Conservation (phyloP, 768 basidiomycete species). For the Rhizopogon vinicolor region DNA sequence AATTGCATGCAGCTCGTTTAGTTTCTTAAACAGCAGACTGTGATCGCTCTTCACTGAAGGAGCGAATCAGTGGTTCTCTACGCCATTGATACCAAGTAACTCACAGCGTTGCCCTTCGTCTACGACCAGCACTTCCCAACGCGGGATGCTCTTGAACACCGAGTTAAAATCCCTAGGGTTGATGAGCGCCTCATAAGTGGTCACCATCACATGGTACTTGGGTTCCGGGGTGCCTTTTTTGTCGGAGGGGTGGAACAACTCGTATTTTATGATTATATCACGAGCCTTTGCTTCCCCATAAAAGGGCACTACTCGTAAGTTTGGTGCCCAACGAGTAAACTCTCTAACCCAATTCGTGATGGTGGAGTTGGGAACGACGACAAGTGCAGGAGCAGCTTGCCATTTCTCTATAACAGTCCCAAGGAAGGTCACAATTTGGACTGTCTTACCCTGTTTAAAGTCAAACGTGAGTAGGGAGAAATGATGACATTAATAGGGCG, state of each 20-base stretch:
- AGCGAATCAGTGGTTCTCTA: slow-evolving; percentile 7
- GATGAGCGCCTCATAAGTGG: slow-evolving; percentile 87
- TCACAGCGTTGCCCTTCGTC: slow-evolving; percentile 91
- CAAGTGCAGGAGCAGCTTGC: slow-evolving; percentile 71
- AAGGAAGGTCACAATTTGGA: slow-evolving; percentile 85
- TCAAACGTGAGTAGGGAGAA: slow-evolving; percentile 5
- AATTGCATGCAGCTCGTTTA: slow-evolving; percentile 71
- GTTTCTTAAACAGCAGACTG: slow-evolving; percentile 74
- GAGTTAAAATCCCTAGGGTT: slow-evolving; percentile 61
- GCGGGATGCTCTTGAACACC: slow-evolving; percentile 76
- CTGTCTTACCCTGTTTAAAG: slow-evolving; percentile 72
- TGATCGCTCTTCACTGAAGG: slow-evolving; percentile 75
- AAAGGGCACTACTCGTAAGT: slow-evolving; percentile 76
- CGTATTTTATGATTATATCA: slow-evolving; percentile 76
- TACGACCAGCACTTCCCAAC: slow-evolving; percentile 92
- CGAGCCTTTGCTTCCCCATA: slow-evolving; percentile 78
- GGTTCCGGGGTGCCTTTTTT: slow-evolving; percentile 41
- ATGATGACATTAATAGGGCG: slow-evolving; percentile 9
- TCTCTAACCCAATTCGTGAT: slow-evolving; percentile 95
- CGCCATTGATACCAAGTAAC: slow-evolving; percentile 23
- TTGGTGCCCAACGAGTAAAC: slow-evolving; percentile 72
- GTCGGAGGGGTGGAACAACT: slow-evolving; percentile 60
- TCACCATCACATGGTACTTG: slow-evolving; percentile 86
- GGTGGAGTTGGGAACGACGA: slow-evolving; percentile 96
- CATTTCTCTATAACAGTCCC: slow-evolving; percentile 55